A percentile compares a stretch with the other conserved stretches of the same genome.
phyloP scores from a whole-genome alignment of 495 filamentous ascomycete species.

The Penicillium odoratum region DNA sequence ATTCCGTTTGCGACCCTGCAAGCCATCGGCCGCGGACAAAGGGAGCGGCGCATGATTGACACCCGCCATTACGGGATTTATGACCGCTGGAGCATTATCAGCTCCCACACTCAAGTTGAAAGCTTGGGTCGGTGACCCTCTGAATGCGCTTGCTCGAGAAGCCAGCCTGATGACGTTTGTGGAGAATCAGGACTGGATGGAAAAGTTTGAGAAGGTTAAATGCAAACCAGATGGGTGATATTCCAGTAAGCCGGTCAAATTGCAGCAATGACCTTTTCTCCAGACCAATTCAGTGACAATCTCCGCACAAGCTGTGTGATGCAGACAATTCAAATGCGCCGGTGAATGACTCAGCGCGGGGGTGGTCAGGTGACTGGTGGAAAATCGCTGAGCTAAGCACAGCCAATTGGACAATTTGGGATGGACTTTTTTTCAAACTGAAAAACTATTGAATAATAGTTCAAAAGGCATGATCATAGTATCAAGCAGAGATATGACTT shows the following conservation, averaged over 20 bases:
- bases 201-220: background rate
- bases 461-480: background rate
- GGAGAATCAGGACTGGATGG: conserved; percentile 6
- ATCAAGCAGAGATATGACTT: background rate
- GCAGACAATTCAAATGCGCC: conserved; percentile 8
- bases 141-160: conserved; percentile 40
- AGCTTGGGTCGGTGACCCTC: conserved; percentile 34
- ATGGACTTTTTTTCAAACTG: background rate
- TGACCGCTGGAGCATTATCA: conserved; percentile 43
- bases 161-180: conserved; percentile 42
- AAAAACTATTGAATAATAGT: background rate
- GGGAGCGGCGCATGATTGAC: conserved; percentile 38
- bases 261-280: conserved; percentile 6
- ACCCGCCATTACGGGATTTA: conserved; percentile 47
- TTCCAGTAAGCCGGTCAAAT: background rate
- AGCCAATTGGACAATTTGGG: background rate
- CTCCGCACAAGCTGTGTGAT: conserved; percentile 15
- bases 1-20: conserved; percentile 48
- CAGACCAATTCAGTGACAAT: conserved; percentile 3
- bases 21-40: conserved; percentile 33
- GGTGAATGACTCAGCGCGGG: conserved; percentile 11
- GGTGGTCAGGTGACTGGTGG: background rate
- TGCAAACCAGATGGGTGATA: background rate
- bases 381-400: background rate
- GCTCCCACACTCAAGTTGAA: conserved; percentile 26